These are phyloP conservation scores for Metschnikowia arizonensis DNA, from an alignment of 805 yeast genomes.

Conservation along the genomic window DNA sequence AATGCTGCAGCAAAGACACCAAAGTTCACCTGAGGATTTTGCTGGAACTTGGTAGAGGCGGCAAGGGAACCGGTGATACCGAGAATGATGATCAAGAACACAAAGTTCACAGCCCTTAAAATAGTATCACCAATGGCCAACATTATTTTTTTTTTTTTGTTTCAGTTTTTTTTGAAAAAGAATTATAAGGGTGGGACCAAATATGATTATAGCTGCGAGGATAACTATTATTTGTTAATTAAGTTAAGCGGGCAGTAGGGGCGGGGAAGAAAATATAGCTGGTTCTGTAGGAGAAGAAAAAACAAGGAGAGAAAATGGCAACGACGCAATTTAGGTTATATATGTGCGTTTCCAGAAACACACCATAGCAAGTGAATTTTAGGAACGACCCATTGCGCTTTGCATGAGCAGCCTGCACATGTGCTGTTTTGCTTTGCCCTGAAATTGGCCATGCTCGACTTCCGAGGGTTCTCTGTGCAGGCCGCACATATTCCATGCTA, in stretches of 20 bases:
- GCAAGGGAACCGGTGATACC: slow-evolving; percentile 90
- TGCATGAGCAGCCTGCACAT: slow-evolving; percentile 14
- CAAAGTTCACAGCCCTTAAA: slow-evolving; percentile 71
- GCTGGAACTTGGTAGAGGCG: slow-evolving; percentile 50
- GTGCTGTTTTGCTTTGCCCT: slow-evolving; percentile 18
- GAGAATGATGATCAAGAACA: slow-evolving; percentile 70
- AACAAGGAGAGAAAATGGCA: slow-evolving; percentile 3
- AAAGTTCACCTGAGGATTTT: slow-evolving; percentile 81
- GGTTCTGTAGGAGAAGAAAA: slow-evolving; percentile 1
- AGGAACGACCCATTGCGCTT: slow-evolving; percentile 5
- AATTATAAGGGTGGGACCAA: slow-evolving; percentile 1
- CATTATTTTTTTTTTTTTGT: slow-evolving; percentile 28
- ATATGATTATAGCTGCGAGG: not conserved
- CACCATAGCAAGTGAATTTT: slow-evolving; percentile 13
- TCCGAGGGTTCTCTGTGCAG: slow-evolving; percentile 16
- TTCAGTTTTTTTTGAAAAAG: not conserved
- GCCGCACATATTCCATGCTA: not conserved
- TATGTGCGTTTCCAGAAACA: slow-evolving; percentile 9
- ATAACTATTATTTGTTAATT: not conserved
- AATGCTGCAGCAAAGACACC: slow-evolving; percentile 84
- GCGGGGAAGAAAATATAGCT: not conserved
- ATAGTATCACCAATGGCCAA: slow-evolving; percentile 71
- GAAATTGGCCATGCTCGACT: slow-evolving; percentile 12
- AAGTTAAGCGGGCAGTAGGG: not conserved
- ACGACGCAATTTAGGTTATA: slow-evolving; percentile 3